Base-by-base conservation (phyloP, 2,329 filamentous ascomycete species). In the Laburnicola sp. region DNA sequence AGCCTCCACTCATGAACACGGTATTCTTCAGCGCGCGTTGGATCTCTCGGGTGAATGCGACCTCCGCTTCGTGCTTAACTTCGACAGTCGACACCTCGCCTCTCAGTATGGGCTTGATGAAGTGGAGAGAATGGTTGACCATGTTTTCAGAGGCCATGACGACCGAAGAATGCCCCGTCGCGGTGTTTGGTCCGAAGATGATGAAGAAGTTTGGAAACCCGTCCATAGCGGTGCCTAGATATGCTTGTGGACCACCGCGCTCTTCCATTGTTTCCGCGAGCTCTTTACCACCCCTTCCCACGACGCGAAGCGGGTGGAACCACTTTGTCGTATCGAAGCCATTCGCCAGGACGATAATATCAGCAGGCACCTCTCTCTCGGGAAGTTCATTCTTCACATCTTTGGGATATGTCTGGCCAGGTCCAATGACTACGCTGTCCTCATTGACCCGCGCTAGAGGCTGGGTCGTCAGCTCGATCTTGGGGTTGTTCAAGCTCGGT, bases 11-110 rank as follows among this genome's bases (percentile, higher is more conserved):
- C 37, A 65, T 70, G 68, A 76, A 84, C 1, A 83, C 88, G 31
- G 81, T 79, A 41, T 86, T 79, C 41, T 70, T 66, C 32, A 69
- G 56, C 5, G 63, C 61, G 54, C 64, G 54, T 26, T 75, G 70
- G 3, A 83, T 69, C 43, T 79, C 75, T 3, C 60, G 56, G 4
- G 64, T 79, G 67, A 56, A 74, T 52, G 76, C 94, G 93, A 57
- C 85, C 82, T 62, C 81, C 76, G 50, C 96, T 80, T 72, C 97
- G 96, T 72, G 91, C 86, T 63, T 82, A 77, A 63, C 89, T 88
- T 76, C 97, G 88, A 80, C 92, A 94, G 69, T 94, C 87, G 68
- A 94, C 92, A 53, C 94, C 89, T 62, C 87, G 88, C 93, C 92
- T 95, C 77, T 97, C 90, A 54, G 92, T 16, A 85, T 73, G 2